These are phyloP conservation scores for Fusarium tuaranense DNA, from an alignment of 2,329 filamentous ascomycete genomes.

Conservation along the genomic window DNA sequence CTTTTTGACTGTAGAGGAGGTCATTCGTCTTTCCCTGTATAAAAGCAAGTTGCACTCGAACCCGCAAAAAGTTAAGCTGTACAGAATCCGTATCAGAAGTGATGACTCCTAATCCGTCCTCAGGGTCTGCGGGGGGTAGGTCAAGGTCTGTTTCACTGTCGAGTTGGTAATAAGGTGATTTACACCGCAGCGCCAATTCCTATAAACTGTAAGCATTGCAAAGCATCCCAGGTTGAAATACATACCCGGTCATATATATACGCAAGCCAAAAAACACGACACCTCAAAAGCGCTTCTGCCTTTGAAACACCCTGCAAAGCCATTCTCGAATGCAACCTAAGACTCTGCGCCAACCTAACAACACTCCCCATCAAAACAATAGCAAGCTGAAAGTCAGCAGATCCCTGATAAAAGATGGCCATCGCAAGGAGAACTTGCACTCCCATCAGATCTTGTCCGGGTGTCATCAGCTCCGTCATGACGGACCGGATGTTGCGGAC, in stretches of 20 bases:
- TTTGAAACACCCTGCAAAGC: not conserved
- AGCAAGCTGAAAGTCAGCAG: conserved; percentile 46
- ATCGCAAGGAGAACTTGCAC: conserved; percentile 51
- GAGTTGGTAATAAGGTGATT: conserved; percentile 49
- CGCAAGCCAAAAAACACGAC: conserved; percentile 52
- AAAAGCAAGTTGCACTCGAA: conserved; percentile 26
- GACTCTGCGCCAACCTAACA: conserved; percentile 48
- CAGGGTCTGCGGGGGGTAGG: conserved; percentile 22
- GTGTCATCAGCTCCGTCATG: conserved; percentile 48
- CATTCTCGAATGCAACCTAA: conserved; percentile 47
- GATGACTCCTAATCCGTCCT: conserved; percentile 28
- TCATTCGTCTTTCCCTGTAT: conserved; percentile 38
- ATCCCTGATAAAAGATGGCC: conserved; percentile 49
- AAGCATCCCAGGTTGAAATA: fast-evolving
- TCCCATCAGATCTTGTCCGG: conserved; percentile 46
- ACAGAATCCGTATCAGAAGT: not conserved
- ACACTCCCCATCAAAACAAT: conserved; percentile 49
- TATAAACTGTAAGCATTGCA: conserved; percentile 11
- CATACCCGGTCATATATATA: conserved; percentile 49
- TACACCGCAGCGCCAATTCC: conserved; percentile 51
- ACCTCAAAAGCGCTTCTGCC: conserved; percentile 38
- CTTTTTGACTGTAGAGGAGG: conserved; percentile 25
- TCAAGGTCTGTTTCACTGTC: conserved; percentile 53
- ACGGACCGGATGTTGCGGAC: conserved; percentile 48
- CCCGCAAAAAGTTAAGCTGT: conserved; percentile 29